phyloP scores from a whole-genome alignment of 139 green algal genomes.

The Helicosporidium sp. region DNA sequence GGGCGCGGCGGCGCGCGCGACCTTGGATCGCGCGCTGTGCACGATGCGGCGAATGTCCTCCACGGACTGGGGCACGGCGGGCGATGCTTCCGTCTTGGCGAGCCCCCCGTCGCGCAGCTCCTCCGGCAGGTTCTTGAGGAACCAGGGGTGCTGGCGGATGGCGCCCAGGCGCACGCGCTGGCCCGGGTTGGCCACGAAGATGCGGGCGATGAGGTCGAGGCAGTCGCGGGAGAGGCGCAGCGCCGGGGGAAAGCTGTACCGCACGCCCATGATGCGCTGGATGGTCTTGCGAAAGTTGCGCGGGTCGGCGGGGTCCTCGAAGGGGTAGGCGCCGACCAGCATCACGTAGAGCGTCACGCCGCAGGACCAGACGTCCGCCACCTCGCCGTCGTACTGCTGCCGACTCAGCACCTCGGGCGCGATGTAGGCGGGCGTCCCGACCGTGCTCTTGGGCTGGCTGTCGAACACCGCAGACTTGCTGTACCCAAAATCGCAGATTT shows the following conservation, averaged over 20 bases:
- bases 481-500: slow-evolving; percentile 98
- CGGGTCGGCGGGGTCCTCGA: slow-evolving; percentile 86
- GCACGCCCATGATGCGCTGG: slow-evolving; percentile 77
- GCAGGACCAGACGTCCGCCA: slow-evolving; percentile 91
- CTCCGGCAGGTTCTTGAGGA: slow-evolving; percentile 66
- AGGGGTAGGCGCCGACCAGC: slow-evolving; percentile 92
- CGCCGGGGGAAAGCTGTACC: slow-evolving; percentile 57
- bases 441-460: slow-evolving; percentile 87
- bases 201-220: slow-evolving; percentile 61
- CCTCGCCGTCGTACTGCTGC: slow-evolving; percentile 75
- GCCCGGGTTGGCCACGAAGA: slow-evolving; percentile 60
- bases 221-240: slow-evolving; percentile 59
- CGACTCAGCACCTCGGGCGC: slow-evolving; percentile 76
- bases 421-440: slow-evolving; percentile 99
- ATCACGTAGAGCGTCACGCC: slow-evolving; percentile 98
- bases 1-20: neutral
- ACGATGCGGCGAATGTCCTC: slow-evolving; percentile 33
- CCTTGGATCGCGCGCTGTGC: slow-evolving; percentile 22
- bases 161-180: slow-evolving; percentile 60
- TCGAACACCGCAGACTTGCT: slow-evolving; percentile 49
- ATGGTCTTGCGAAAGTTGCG: slow-evolving; percentile 97
- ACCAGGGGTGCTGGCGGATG: slow-evolving; percentile 84
- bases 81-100: slow-evolving; percentile 9
- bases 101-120: slow-evolving; percentile 38
- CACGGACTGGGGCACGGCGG: slow-evolving; percentile 15